Percentiles rank a stretch among this genome's conserved stretches.
phyloP scores from a whole-genome alignment of 2,329 filamentous ascomycete genomes.

The Elsinoe perseae region DNA sequence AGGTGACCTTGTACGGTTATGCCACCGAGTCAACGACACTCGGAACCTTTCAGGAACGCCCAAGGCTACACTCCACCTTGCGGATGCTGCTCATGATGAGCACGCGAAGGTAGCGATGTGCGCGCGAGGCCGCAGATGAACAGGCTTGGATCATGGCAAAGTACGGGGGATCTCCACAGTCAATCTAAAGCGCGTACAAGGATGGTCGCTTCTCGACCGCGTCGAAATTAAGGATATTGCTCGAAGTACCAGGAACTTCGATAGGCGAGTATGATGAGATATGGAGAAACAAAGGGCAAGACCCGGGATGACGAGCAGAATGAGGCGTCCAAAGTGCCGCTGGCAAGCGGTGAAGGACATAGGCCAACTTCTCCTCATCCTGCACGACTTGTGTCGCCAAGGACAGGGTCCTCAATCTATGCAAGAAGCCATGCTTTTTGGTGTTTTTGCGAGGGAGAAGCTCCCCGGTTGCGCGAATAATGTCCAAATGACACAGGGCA shows the following conservation, averaged over 20 bases:
- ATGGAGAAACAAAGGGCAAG: neutral
- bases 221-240: neutral
- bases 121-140: neutral
- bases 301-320: constrained; percentile 1
- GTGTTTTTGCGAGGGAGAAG: neutral
- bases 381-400: constrained; percentile 1
- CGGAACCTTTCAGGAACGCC: neutral
- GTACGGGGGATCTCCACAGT: neutral
- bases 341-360: constrained; percentile 6
- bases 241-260: constrained; percentile 6
- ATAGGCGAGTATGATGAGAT: constrained; percentile 6
- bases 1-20: neutral
- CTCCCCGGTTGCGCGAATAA: neutral
- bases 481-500: constrained; percentile 10
- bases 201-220: constrained; percentile 5
- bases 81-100: constrained; percentile 3
- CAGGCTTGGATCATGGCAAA: neutral
- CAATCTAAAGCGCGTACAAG: constrained; percentile 1
- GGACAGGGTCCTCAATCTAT: neutral
- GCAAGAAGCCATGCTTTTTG: neutral
- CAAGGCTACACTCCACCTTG: neutral
- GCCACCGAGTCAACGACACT: constrained; percentile 1
- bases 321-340: constrained; percentile 9
- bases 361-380: neutral
- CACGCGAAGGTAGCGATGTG: constrained; percentile 4